phyloP scores from a whole-genome alignment of 306 rosid species.

The Cucumis melo region DNA sequence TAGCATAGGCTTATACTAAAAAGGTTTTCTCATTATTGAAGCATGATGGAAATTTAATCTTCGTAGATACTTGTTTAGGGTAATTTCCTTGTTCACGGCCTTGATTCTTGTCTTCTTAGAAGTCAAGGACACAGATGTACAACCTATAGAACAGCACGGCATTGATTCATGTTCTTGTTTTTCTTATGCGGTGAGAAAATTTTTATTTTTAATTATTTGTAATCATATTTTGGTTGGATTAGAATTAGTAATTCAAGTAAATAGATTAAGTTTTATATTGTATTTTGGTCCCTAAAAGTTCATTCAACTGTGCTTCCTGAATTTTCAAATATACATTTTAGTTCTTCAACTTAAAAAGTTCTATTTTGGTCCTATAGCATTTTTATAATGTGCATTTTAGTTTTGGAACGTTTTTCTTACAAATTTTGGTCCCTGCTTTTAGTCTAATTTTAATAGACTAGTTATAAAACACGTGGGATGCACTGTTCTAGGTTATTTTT shows the following conservation, averaged over 20 bases:
- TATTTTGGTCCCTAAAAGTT: background rate
- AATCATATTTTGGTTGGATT: background rate
- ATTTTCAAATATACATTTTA: no score
- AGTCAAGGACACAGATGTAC: no score
- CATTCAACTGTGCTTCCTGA: no score
- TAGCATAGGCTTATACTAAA: background rate
- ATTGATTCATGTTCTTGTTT: background rate
- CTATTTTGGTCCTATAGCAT: no score
- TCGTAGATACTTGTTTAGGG: background rate
- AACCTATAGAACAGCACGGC: no score
- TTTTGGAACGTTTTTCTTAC: no score
- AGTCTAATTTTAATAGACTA: no score
- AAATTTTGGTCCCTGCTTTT: no score
- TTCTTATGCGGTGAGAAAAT: background rate
- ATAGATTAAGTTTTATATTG: background rate
- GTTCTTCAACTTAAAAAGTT: background rate
- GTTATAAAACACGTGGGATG: no score
- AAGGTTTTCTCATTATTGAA: background rate
- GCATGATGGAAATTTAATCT: background rate
- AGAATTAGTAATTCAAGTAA: background rate
- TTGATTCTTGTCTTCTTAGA: no score
- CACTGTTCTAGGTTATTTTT: no score
- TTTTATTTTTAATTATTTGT: background rate
- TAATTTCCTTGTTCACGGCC: background rate
- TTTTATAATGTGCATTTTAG: no score